These are phyloP conservation scores for Penicillium sumatraense DNA, from an alignment of 2,329 filamentous ascomycete genomes.

Conservation along the genomic window DNA sequence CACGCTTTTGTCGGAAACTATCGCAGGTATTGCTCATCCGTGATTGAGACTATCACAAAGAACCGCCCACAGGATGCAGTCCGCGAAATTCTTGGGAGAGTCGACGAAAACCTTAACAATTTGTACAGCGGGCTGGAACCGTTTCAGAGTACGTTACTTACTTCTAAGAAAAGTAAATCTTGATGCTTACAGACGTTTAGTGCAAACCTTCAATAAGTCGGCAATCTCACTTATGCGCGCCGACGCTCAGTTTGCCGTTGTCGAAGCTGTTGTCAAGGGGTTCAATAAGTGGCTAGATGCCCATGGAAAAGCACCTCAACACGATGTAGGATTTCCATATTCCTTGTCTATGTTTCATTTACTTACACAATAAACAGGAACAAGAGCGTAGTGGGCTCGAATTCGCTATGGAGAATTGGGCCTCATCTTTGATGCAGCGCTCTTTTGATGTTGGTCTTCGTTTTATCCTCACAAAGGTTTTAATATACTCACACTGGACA, in stretches of 20 bases:
- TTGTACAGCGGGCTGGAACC: slow-evolving; percentile 73
- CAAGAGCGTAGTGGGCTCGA: slow-evolving; percentile 45
- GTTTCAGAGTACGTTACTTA: slow-evolving; percentile 64
- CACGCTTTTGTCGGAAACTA: slow-evolving; percentile 98
- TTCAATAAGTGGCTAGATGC: slow-evolving; percentile 77
- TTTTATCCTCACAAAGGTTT: too few species aligned
- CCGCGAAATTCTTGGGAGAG: slow-evolving; percentile 79
- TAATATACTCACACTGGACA: not conserved
- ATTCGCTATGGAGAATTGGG: slow-evolving; percentile 46
- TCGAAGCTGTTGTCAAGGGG: slow-evolving; percentile 86
- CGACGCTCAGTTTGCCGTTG: slow-evolving; percentile 86
- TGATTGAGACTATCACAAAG: slow-evolving; percentile 85
- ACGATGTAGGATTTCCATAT: slow-evolving; percentile 44
- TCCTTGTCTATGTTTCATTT: not conserved
- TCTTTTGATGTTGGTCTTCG: slow-evolving; percentile 41
- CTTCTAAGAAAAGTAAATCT: too few species aligned
- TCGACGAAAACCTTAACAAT: slow-evolving; percentile 73
- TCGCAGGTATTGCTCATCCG: slow-evolving; percentile 81
- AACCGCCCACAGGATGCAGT: slow-evolving; percentile 84
- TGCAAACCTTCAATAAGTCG: slow-evolving; percentile 45
- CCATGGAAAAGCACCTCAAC: slow-evolving; percentile 57
- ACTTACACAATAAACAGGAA: slow-evolving; percentile 32
- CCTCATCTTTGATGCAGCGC: slow-evolving; percentile 44
- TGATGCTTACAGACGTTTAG: slow-evolving; percentile 22
- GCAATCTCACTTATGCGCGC: slow-evolving; percentile 64